phyloP scores from a whole-genome alignment of 1,284 basidiomycete genomes.

The Leccinum pachyderme region DNA sequence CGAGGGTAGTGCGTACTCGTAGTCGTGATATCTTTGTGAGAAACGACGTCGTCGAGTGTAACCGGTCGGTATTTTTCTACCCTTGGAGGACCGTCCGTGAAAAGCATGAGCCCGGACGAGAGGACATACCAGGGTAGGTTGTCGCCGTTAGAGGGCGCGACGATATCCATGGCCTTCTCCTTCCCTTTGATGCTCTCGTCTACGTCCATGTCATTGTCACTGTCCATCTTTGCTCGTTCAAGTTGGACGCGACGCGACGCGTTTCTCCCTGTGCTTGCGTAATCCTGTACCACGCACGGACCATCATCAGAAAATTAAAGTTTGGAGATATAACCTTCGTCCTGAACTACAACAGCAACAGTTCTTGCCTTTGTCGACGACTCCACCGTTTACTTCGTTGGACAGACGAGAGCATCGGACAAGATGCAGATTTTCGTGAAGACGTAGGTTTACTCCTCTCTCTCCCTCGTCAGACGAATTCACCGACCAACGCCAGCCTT shows the following conservation, averaged over 20 bases:
- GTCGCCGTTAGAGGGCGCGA: conserved; percentile 50
- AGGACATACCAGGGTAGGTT: conserved; percentile 67
- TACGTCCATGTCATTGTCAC: conserved; percentile 52
- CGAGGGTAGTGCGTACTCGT: conserved; percentile 65
- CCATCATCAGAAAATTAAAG: conserved; percentile 41
- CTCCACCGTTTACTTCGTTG: conserved; percentile 83
- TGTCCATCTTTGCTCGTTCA: conserved; percentile 42
- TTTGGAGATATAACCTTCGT: conserved; percentile 18
- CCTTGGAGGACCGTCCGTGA: conserved; percentile 46
- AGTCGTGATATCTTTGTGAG: conserved; percentile 89
- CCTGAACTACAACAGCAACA: conserved; percentile 23
- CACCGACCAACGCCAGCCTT: conserved; percentile 53
- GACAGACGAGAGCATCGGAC: conserved; percentile 75
- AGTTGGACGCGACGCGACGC: conserved; percentile 27
- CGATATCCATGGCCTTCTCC: conserved; percentile 53
- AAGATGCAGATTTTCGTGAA: conserved; percentile 95
- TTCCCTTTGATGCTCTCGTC: conserved; percentile 73
- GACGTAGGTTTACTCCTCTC: conserved; percentile 55
- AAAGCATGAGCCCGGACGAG: not conserved
- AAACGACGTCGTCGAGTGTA: conserved; percentile 88
- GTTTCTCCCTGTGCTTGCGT: conserved; percentile 6
- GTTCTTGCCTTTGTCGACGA: conserved; percentile 78
- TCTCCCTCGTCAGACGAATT: not conserved
- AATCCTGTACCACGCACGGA: conserved; percentile 39
- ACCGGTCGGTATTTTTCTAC: conserved; percentile 95